Percentiles rank a stretch among this genome's conserved stretches.
phyloP scores from a whole-genome alignment of 805 yeast genomes.

The Candida sanyiensis region DNA sequence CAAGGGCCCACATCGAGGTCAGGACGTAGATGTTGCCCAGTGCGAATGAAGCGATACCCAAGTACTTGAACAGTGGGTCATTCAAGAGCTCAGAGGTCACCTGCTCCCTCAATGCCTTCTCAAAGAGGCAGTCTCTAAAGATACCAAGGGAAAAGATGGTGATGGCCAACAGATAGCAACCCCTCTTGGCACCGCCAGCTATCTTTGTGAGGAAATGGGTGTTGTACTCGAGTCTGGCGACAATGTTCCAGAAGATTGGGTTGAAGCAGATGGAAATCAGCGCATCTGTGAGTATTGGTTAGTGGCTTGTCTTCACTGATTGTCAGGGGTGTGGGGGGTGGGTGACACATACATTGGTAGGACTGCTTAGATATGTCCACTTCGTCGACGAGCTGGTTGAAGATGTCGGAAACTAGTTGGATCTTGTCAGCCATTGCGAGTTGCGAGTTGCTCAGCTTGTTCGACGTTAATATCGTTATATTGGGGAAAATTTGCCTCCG shows the following conservation, averaged over 20 bases:
- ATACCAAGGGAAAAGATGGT: conserved; percentile 85
- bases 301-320: not conserved
- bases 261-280: conserved; percentile 75
- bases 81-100: conserved; percentile 54
- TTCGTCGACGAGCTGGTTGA: conserved; percentile 21
- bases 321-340: not conserved
- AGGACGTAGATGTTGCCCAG: conserved; percentile 78
- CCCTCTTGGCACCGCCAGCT: conserved; percentile 60
- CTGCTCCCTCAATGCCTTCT: conserved; percentile 66
- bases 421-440: conserved; percentile 14
- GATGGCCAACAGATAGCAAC: conserved; percentile 80
- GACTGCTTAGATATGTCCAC: conserved; percentile 21
- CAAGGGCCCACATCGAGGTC: conserved; percentile 85
- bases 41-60: conserved; percentile 52
- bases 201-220: conserved; percentile 71
- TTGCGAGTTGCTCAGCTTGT: too few relatives aligned
- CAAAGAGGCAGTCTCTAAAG: conserved; percentile 69
- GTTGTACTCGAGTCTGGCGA: conserved; percentile 78
- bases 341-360: conserved; percentile 19
- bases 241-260: conserved; percentile 93
- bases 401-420: conserved; percentile 13
- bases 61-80: conserved; percentile 35
- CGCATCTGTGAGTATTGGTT: conserved; percentile 32
- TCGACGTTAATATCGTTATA: too few relatives aligned
- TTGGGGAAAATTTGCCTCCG: not conserved